These are phyloP conservation scores for Trichoderma sp. DNA, from an alignment of 2,329 filamentous ascomycete species.

Conservation along the genomic window DNA sequence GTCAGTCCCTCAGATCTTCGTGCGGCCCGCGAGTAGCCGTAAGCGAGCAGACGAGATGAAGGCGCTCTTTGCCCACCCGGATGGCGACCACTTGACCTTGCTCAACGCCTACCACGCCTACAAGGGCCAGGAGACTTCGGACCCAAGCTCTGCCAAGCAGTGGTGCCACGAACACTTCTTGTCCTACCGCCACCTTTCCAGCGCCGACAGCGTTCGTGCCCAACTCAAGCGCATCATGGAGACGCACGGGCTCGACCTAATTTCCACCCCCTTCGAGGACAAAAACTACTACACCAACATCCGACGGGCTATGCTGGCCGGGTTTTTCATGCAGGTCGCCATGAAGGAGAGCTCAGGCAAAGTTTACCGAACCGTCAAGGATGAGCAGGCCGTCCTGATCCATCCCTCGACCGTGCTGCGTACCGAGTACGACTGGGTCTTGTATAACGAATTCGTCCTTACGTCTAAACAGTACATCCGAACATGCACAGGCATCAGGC, in stretches of 20 bases:
- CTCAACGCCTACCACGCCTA: slow-evolving; percentile 98
- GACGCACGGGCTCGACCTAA: slow-evolving; percentile 77
- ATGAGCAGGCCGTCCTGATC: slow-evolving; percentile 88
- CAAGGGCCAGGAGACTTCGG: slow-evolving; percentile 66
- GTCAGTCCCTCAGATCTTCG: slow-evolving; percentile 91
- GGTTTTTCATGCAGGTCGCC: slow-evolving; percentile 99
- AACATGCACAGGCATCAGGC: slow-evolving; percentile 86
- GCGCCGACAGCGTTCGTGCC: slow-evolving; percentile 88
- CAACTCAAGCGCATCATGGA: slow-evolving; percentile 98
- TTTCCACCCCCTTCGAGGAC: slow-evolving; percentile 88
- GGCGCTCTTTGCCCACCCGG: slow-evolving; percentile 83
- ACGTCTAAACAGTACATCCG: slow-evolving; percentile 98
- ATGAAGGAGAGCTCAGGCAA: slow-evolving; percentile 89
- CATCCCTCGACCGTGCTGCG: slow-evolving; percentile 90
- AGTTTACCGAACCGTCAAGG: slow-evolving; percentile 93
- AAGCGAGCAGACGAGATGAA: slow-evolving; percentile 99
- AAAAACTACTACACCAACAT: slow-evolving; percentile 99
- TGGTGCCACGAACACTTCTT: slow-evolving; percentile 99
- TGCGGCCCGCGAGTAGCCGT: slow-evolving; percentile 79
- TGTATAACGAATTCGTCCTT: slow-evolving; percentile 98
- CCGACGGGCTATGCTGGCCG: slow-evolving; percentile 83
- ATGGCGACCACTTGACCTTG: slow-evolving; percentile 94
- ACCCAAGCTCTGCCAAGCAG: slow-evolving; percentile 70
- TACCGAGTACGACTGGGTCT: slow-evolving; percentile 90
- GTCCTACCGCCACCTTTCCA: slow-evolving; percentile 82